Evolutionary conservation across 306 rosid genomes (phyloP).

Genomic region (Lotus japonicus): DNA sequence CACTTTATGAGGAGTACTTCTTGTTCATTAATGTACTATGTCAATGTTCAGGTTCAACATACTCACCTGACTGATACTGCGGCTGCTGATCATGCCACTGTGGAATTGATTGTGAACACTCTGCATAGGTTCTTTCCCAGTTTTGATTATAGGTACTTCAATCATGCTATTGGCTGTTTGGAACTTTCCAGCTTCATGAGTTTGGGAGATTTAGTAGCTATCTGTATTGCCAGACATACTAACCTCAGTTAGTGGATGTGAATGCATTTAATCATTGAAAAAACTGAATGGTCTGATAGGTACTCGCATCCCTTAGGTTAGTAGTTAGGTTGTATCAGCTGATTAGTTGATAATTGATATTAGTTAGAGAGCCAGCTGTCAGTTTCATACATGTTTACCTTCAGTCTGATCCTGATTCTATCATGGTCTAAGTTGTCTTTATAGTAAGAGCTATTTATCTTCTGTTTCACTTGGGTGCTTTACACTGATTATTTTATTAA

Average conservation of each 20-base stretch:
- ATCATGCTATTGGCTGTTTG: neutral
- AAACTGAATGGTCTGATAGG: neutral
- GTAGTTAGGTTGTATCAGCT: no score
- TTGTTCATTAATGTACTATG: slow-evolving; percentile 14
- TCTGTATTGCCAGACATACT: slow-evolving; percentile 11
- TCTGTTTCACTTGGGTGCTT: neutral
- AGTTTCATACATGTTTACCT: no score
- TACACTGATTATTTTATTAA: slow-evolving; percentile 17
- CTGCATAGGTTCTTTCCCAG: slow-evolving; percentile 72
- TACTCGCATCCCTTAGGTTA: no score
- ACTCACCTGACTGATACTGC: slow-evolving; percentile 95
- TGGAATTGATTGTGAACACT: slow-evolving; percentile 70
- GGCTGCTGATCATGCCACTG: slow-evolving; percentile 90
- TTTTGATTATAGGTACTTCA: slow-evolving; percentile 79
- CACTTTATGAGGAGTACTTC: slow-evolving; percentile 21
- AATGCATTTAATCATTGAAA: neutral
- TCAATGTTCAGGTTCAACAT: slow-evolving; percentile 83
- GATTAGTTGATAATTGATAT: no score
- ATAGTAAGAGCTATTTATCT: neutral
- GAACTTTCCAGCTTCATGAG: neutral
- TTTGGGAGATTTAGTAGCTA: slow-evolving; percentile 13
- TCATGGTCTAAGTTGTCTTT: slow-evolving; percentile 1
- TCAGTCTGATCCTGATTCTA: no score
- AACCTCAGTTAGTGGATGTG: slow-evolving; percentile 6
- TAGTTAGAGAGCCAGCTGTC: no score